A percentile compares a stretch with the other conserved stretches of the same genome.
These are phyloP conservation scores for Musa itinerans DNA, from an alignment of 176 grass and related monocot genomes.

Conservation along the genomic window DNA sequence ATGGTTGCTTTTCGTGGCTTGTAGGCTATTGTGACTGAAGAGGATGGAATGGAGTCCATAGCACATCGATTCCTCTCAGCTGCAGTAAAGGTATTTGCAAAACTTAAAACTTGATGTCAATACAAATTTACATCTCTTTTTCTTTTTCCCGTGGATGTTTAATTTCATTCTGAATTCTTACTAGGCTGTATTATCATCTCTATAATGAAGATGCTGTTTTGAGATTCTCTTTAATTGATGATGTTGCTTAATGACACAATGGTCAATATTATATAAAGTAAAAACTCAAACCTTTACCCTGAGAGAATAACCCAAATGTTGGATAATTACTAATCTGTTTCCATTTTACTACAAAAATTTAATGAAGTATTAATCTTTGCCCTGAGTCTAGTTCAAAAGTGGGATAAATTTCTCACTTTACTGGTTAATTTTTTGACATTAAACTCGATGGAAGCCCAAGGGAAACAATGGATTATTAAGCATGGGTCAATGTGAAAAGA, in stretches of 20 bases:
- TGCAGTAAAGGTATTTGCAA: slow-evolving; percentile 55
- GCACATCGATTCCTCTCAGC: slow-evolving; percentile 95
- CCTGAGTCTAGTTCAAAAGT: too few relatives aligned
- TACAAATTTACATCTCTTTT: background rate
- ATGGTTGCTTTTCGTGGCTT: slow-evolving; percentile 10
- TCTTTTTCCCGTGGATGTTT: too few relatives aligned
- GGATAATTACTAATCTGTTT: background rate
- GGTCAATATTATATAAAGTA: background rate
- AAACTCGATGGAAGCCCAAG: too few relatives aligned
- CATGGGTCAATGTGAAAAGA: background rate
- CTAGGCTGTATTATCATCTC: too few relatives aligned
- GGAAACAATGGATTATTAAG: background rate
- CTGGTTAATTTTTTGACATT: too few relatives aligned
- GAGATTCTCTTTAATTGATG: too few relatives aligned
- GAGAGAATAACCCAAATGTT: background rate
- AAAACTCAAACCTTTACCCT: background rate
- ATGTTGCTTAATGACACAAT: background rate
- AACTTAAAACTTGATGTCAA: background rate
- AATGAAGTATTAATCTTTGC: too few relatives aligned
- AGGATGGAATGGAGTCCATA: slow-evolving; percentile 97
- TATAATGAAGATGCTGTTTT: too few relatives aligned
- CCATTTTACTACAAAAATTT: background rate
- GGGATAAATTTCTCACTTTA: too few relatives aligned
- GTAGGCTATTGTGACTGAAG: slow-evolving; percentile 76
- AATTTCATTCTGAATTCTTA: too few relatives aligned